Percentiles rank a stretch among this genome's conserved stretches.
These are phyloP conservation scores for Chamaecyparis obtusa DNA, from an alignment of 75 land plant genomes.

Conservation along the genomic window DNA sequence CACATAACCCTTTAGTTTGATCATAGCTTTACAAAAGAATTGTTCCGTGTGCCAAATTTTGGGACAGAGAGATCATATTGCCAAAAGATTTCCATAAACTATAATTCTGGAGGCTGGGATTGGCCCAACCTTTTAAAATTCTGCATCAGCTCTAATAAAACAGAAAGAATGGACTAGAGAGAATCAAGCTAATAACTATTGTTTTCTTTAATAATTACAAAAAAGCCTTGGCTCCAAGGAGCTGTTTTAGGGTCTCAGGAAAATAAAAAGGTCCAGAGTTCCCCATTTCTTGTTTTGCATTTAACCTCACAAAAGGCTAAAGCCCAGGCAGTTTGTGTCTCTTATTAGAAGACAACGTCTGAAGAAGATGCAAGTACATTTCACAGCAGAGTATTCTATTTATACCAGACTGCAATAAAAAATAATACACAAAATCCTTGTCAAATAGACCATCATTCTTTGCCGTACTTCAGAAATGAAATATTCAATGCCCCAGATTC, in stretches of 20 bases:
- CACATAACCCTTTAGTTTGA: too few relatives aligned
- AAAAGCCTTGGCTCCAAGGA: not conserved
- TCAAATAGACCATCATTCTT: not conserved
- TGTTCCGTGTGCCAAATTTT: too few relatives aligned
- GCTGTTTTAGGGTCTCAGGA: not conserved
- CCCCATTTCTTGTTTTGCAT: not conserved
- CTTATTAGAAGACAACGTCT: not conserved
- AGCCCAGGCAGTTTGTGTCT: not conserved
- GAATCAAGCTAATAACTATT: not conserved
- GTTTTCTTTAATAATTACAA: not conserved
- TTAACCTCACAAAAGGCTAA: not conserved
- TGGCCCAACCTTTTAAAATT: not conserved
- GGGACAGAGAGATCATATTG: too few relatives aligned
- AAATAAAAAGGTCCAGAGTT: not conserved
- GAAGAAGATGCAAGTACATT: not conserved
- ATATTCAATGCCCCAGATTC: not conserved
- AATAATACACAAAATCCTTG: not conserved
- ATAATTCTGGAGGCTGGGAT: too few relatives aligned
- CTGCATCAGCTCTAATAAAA: not conserved
- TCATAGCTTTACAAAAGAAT: too few relatives aligned
- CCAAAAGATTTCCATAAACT: too few relatives aligned
- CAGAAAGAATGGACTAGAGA: not conserved
- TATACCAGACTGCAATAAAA: not conserved
- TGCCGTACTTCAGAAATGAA: not conserved
- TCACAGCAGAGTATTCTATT: not conserved